Percentiles rank a stretch among this genome's conserved stretches.
Evolutionary conservation across 805 yeast species (phyloP).

Genomic region (Pichia kluyveri): DNA sequence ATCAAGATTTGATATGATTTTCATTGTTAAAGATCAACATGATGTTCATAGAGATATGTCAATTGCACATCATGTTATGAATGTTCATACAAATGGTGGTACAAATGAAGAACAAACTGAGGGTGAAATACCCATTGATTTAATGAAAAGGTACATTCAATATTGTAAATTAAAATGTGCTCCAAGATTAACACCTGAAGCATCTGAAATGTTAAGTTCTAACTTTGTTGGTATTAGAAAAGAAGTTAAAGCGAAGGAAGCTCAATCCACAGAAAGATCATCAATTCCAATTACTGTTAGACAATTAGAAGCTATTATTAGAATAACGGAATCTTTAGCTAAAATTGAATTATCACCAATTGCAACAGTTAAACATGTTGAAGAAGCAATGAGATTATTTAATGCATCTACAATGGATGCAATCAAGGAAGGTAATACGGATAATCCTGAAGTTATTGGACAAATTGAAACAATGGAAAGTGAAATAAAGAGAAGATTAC

Average conservation of each 20-base stretch:
- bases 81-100: slow-evolving; percentile 78
- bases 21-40: slow-evolving; percentile 93
- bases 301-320: slow-evolving; percentile 93
- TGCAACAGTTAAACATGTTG: slow-evolving; percentile 84
- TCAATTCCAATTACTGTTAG: slow-evolving; percentile 96
- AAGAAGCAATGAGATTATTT: slow-evolving; percentile 89
- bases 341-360: slow-evolving; percentile 75
- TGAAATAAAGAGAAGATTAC: slow-evolving; percentile 81
- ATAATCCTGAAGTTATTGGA: slow-evolving; percentile 47
- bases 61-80: slow-evolving; percentile 92
- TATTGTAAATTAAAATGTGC: slow-evolving; percentile 89
- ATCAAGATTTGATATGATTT: slow-evolving; percentile 98
- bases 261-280: slow-evolving; percentile 76
- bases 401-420: slow-evolving; percentile 98
- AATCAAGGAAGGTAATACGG: slow-evolving; percentile 38
- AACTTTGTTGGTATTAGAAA: slow-evolving; percentile 89
- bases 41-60: slow-evolving; percentile 75
- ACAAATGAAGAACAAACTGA: slow-evolving; percentile 40
- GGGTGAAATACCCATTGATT: slow-evolving; percentile 83
- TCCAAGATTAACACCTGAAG: slow-evolving; percentile 81
- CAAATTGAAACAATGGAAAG: slow-evolving; percentile 76
- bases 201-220: slow-evolving; percentile 81
- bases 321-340: slow-evolving; percentile 91
- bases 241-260: slow-evolving; percentile 71
- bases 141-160: slow-evolving; percentile 86